Conservation (phyloP, 768 basidiomycete species). For the Lentinus brumalis region DNA sequence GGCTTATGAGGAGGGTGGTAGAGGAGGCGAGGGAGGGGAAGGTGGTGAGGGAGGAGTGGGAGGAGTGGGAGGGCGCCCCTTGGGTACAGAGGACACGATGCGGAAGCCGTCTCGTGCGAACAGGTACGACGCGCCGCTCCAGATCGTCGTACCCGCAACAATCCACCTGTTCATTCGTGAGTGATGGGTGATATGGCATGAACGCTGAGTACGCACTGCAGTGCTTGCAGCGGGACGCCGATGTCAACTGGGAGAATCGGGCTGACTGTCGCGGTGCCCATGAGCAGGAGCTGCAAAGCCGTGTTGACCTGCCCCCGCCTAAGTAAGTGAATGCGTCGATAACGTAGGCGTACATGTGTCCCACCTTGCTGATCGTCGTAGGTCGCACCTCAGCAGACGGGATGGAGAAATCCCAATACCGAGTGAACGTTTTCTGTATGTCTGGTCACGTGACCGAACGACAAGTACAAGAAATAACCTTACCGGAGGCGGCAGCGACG, state of each 20-base stretch:
- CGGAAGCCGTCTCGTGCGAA: constrained; percentile 76
- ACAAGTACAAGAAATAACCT: constrained; percentile 29
- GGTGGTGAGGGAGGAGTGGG: neutral
- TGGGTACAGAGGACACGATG: constrained; percentile 34
- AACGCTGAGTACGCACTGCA: constrained; percentile 63
- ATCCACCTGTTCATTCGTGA: constrained; percentile 57
- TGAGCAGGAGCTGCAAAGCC: constrained; percentile 84
- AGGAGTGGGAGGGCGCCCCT: constrained; percentile 13
- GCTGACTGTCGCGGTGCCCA: constrained; percentile 86
- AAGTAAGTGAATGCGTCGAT: neutral
- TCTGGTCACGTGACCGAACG: constrained; percentile 9
- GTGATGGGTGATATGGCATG: neutral
- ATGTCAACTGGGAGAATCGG: constrained; percentile 73
- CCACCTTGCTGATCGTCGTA: constrained; percentile 90
- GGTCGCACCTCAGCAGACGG: constrained; percentile 95
- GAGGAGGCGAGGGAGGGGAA: neutral
- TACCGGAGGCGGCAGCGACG: constrained; percentile 85
- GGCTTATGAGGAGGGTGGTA: neutral
- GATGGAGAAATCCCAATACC: constrained; percentile 96
- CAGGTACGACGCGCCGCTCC: constrained; percentile 86
- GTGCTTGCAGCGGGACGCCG: constrained; percentile 52
- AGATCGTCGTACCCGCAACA: constrained; percentile 89
- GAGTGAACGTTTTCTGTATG: constrained; percentile 78
- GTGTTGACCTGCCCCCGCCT: constrained; percentile 73
- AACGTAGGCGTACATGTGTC: neutral